Percentiles rank a stretch among this genome's conserved stretches.
phyloP scores from a whole-genome alignment of 345 rosid species.

The Citropsis articulata region DNA sequence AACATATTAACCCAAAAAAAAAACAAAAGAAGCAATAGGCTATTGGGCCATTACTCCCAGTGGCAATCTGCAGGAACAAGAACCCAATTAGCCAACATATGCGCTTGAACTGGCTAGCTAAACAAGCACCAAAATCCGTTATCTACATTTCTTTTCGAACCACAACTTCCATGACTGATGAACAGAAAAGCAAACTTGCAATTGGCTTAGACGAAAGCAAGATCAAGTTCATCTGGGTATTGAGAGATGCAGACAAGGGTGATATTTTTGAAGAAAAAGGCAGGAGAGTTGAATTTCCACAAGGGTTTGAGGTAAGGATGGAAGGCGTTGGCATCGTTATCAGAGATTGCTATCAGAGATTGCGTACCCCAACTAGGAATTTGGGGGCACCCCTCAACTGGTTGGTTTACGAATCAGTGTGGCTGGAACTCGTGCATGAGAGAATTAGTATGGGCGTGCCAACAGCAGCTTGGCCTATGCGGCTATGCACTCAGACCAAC shows the following conservation, averaged over 20 bases:
- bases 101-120: constrained; percentile 29
- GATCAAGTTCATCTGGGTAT: constrained; percentile 10
- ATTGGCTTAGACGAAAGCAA: constrained; percentile 10
- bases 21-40: constrained; percentile 18
- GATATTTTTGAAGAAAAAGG: background rate
- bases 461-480: constrained; percentile 18
- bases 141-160: constrained; percentile 29
- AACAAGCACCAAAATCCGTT: constrained; percentile 16
- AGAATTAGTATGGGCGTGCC: constrained; percentile 13
- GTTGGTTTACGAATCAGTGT: constrained; percentile 17
- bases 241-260: constrained; percentile 9
- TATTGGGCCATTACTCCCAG: constrained; percentile 18
- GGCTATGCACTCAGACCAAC: constrained; percentile 19
- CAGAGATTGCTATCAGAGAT: constrained; percentile 5
- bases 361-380: constrained; percentile 16
- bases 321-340: background rate
- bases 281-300: background rate
- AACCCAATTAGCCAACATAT: background rate
- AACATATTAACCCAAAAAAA: background rate
- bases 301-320: background rate
- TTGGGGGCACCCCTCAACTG: background rate
- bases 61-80: background rate
- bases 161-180: constrained; percentile 16
- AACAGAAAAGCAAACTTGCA: constrained; percentile 23
- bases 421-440: constrained; percentile 19